A percentile compares a stretch with the other conserved stretches of the same genome.
phyloP scores from a whole-genome alignment of 2,329 filamentous ascomycete species.

The Epichloe gansuensis region DNA sequence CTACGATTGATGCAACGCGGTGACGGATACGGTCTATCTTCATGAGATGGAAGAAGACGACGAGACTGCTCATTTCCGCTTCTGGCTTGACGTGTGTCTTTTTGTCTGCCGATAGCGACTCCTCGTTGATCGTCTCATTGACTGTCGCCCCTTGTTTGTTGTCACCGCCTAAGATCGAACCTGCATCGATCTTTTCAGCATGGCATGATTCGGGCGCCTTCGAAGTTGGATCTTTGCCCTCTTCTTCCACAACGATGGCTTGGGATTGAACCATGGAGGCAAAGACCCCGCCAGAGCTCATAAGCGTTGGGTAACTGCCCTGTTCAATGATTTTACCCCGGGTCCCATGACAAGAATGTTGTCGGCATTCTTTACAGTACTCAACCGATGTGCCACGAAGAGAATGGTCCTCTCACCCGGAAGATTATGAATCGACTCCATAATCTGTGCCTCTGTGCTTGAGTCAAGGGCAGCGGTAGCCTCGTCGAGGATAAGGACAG shows the following conservation, averaged over 20 bases:
- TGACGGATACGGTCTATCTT: not conserved
- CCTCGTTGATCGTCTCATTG: not conserved
- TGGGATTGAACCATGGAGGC: not conserved
- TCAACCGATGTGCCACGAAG: slow-evolving; percentile 3
- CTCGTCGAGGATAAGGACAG: slow-evolving; percentile 48
- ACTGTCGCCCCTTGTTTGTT: not conserved
- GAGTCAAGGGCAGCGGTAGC: slow-evolving; percentile 15
- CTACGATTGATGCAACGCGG: not conserved
- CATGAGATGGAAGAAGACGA: not conserved
- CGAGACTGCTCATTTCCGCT: not conserved
- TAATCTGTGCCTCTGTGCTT: slow-evolving; percentile 3
- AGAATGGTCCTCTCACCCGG: slow-evolving; percentile 1
- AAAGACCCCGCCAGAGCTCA: not conserved
- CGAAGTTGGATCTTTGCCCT: not conserved
- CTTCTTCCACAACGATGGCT: not conserved
- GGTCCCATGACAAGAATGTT: slow-evolving; percentile 29
- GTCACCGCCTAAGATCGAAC: not conserved
- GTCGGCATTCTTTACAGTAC: slow-evolving; percentile 6
- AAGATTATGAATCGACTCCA: not conserved
- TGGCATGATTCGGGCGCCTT: not conserved
- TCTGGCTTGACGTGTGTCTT: slow-evolving; percentile 18
- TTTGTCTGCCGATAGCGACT: not conserved
- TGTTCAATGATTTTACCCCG: slow-evolving; percentile 20
- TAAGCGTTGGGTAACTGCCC: not conserved
- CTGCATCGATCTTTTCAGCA: not conserved